Conservation (phyloP, 768 basidiomycete species). For the Cubamyces sp. region DNA sequence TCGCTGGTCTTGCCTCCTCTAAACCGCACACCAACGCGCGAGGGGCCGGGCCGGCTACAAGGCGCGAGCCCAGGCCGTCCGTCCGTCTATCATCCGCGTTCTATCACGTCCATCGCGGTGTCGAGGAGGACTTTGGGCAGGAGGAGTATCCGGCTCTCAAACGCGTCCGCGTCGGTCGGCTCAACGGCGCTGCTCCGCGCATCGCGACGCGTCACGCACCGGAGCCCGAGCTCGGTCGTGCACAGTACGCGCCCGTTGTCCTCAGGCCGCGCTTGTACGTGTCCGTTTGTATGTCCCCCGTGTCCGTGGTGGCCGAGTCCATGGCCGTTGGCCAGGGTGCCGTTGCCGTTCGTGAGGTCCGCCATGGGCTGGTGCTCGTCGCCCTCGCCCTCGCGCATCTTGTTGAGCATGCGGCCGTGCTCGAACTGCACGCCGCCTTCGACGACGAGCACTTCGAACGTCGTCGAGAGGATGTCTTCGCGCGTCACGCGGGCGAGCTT, state of each 20-base stretch:
- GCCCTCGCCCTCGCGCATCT: conserved; percentile 60
- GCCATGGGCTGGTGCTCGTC: conserved; percentile 19
- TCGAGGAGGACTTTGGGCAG: conserved; percentile 80
- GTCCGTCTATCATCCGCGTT: conserved; percentile 21
- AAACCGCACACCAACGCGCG: not conserved
- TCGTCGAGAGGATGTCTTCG: conserved; percentile 79
- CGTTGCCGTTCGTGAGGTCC: conserved; percentile 4
- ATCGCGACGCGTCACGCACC: conserved; percentile 59
- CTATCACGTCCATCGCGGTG: conserved; percentile 60
- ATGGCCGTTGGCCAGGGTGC: not conserved
- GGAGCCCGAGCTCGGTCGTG: conserved; percentile 73
- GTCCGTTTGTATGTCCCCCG: conserved; percentile 16
- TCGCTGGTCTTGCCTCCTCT: not conserved
- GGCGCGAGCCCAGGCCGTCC: not conserved
- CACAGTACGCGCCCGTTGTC: conserved; percentile 49
- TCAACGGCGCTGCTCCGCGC: conserved; percentile 25
- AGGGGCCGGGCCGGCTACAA: too few species aligned
- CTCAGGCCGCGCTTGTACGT: conserved; percentile 36
- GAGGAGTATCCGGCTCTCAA: conserved; percentile 64
- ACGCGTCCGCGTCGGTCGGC: conserved; percentile 43
- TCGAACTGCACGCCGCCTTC: conserved; percentile 58
- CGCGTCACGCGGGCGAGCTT: conserved; percentile 64
- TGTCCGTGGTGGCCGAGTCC: conserved; percentile 8
- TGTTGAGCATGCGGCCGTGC: conserved; percentile 57
- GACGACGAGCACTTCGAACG: conserved; percentile 69